A percentile compares a stretch with the other conserved stretches of the same genome.
Conservation (phyloP, 176 grass and related monocot genomes). For the Zoysia pacifica region DNA sequence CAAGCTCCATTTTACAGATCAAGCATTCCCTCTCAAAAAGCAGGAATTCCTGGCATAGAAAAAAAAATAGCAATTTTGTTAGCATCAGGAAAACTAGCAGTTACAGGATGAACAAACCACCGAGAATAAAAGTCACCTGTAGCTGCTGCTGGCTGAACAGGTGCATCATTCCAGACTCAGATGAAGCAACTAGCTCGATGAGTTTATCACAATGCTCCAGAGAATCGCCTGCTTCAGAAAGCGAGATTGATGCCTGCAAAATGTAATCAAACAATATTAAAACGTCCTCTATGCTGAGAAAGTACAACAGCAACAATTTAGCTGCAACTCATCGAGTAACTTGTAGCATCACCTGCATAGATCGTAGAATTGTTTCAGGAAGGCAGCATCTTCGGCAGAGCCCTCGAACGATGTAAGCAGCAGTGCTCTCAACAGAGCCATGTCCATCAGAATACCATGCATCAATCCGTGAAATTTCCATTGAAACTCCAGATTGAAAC, state of each 20-base stretch:
- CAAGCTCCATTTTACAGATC: constrained; percentile 73
- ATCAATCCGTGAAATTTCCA: constrained; percentile 94
- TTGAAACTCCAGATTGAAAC: constrained; percentile 92
- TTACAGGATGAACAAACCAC: constrained; percentile 7
- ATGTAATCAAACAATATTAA: constrained; percentile 22
- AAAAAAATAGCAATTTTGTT: constrained; percentile 2
- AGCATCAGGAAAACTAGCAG: neutral
- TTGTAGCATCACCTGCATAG: constrained; percentile 75
- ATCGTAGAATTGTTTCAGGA: constrained; percentile 86
- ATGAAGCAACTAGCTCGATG: constrained; percentile 85
- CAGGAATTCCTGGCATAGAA: constrained; percentile 73
- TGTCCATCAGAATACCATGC: constrained; percentile 86
- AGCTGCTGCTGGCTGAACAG: constrained; percentile 95
- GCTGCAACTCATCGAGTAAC: constrained; percentile 14
- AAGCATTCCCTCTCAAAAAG: constrained; percentile 79
- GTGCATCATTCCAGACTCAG: constrained; percentile 71
- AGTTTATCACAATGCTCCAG: constrained; percentile 63
- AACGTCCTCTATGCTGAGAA: neutral
- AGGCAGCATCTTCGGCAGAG: constrained; percentile 87
- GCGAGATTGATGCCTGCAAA: constrained; percentile 72
- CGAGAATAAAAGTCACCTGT: constrained; percentile 55
- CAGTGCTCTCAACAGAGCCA: constrained; percentile 56
- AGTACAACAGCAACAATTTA: neutral
- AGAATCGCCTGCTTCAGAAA: constrained; percentile 69
- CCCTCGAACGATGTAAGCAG: constrained; percentile 77